These are phyloP conservation scores for Blastocystis sp. DNA, from an alignment of 352 stramenopile genomes.

Conservation along the genomic window DNA sequence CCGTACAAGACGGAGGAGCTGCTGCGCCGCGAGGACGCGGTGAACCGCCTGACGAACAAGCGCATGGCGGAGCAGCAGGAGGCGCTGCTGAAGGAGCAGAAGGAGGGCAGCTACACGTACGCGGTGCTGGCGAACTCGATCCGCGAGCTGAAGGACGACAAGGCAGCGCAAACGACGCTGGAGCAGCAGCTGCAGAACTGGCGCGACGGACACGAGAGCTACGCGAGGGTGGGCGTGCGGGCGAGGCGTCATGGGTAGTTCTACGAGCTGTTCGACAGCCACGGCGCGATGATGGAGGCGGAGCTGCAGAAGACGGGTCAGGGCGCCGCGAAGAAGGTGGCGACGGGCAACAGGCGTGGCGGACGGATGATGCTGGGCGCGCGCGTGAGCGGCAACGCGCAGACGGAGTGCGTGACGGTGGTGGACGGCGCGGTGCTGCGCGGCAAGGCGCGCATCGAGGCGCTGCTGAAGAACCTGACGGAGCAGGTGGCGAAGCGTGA, in stretches of 20 bases:
- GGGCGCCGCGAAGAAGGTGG: not conserved
- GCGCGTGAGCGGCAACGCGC: not conserved
- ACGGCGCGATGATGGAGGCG: slow-evolving; percentile 14
- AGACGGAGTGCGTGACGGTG: slow-evolving; percentile 26
- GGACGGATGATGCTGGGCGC: not conserved
- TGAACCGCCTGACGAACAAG: not conserved
- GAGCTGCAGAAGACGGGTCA: slow-evolving; percentile 1
- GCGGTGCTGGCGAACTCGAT: not conserved
- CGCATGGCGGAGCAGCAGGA: not conserved
- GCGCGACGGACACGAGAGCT: not conserved
- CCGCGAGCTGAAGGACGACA: not conserved
- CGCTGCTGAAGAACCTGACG: not conserved
- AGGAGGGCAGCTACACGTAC: slow-evolving; percentile 10
- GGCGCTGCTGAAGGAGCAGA: not conserved
- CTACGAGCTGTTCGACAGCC: slow-evolving; percentile 32
- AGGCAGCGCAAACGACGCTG: not conserved
- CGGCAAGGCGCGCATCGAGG: slow-evolving; percentile 23
- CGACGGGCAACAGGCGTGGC: not conserved
- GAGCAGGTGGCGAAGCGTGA: not conserved
- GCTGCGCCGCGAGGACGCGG: not conserved
- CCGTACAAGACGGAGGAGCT: slow-evolving; percentile 31
- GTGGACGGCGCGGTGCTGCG: slow-evolving; percentile 14
- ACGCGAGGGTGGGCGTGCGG: not conserved
- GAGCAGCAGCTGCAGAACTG: not conserved
- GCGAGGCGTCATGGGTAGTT: not conserved